Evolutionary conservation across 768 basidiomycete genomes (phyloP), one percentile per base, ranked within the genome.

Genomic region (Kwoniella sp.): DNA sequence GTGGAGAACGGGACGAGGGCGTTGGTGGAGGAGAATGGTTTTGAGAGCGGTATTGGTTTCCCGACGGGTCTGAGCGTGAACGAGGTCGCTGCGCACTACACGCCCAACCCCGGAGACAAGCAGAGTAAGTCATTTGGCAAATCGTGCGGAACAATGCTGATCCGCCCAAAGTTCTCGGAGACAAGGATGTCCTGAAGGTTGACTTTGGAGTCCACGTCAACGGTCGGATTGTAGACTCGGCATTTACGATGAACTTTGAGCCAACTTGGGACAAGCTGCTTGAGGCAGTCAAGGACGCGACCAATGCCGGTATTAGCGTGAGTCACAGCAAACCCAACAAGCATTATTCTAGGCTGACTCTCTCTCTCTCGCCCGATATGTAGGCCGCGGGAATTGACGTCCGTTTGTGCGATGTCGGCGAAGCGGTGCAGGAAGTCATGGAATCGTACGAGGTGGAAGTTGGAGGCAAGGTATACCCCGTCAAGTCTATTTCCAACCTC

Each of bases 381-480:
- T 61, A 92, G 89, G 90, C 92, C 80, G 87, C 93, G 5, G 95
- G 95, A 3, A 96, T 99, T 60, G 95, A 98, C 66, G 88, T 87
- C 0, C 82, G 92, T 45, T 80, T 98, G 45, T 91, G 90, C 47
- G 93, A 98, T 70, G 80, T 99, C 27, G 95, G 84, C 2, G 90
- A 83, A 0, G 81, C 81, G 44, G 92, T 98, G 48, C 93, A 99
- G 74, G 95, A 99, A 72, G 92, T 90, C 2, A 99, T 99, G 95
- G 91, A 96, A 69, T 89, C 88, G 0, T 96, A 96, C 67, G 95
- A 98, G 71, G 93, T 99, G 10, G 89, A 90, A 65, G 82, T 92
- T n/a, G 81, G 82, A 12, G 85, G 88, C 20, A 89, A 89, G 65
- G 79, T 84, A 7, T 79, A 84, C 60, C 89, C 86, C 89, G 93